Evolutionary conservation across 2,329 filamentous ascomycete genomes (phyloP), one percentile per base, ranked within the genome.

Genomic region (Pestalotiopsis sp.): DNA sequence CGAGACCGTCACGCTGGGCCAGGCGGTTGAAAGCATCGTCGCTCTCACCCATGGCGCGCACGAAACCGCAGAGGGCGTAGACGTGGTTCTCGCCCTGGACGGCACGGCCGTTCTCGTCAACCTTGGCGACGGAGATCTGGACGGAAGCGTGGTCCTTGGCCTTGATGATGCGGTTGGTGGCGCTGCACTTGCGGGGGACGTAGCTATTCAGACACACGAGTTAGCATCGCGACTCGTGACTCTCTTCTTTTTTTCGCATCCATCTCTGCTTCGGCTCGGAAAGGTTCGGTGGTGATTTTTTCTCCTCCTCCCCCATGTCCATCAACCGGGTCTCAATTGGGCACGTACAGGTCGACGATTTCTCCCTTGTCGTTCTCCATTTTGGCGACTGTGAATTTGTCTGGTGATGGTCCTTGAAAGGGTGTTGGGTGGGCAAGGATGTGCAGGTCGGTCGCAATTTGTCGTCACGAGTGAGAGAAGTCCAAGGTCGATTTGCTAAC

Each of bases 301-400:
- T 36, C 27, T 25, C 27, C 23, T 27, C 57, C 27, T 59, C 59
- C 25, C 59, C 17, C 27, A 36, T 36, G 27, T 67, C 45, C 59
- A 67, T 75, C 72, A 69, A 69, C 70, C 76, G 38, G 62, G 39
- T 23, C 20, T 55, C 20, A 23, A 17, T 55, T 36, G 31, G 23
- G 27, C 57, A 86, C 92, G 86, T 91, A 97, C 94, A 97, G 94
- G 88, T 98, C 95, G 85, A 98, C 96, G 88, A 98, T 95, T 87
- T 98, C 94, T 88, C 95, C 95, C 88, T 94, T 94, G 90, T 98
- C 96, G 94, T 99, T 99, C 91, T 99, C 96, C 96, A 98, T 99
- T 87, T 90, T 95, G 82, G 80, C 84, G 81, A 74, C 74, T 80
- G 74, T 74, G 69, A 75, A 71, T 75, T 74, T 73, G 74, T 73